A percentile compares a stretch with the other conserved stretches of the same genome.
phyloP scores from a whole-genome alignment of 2,329 filamentous ascomycete species.

The Xylaria sp. region DNA sequence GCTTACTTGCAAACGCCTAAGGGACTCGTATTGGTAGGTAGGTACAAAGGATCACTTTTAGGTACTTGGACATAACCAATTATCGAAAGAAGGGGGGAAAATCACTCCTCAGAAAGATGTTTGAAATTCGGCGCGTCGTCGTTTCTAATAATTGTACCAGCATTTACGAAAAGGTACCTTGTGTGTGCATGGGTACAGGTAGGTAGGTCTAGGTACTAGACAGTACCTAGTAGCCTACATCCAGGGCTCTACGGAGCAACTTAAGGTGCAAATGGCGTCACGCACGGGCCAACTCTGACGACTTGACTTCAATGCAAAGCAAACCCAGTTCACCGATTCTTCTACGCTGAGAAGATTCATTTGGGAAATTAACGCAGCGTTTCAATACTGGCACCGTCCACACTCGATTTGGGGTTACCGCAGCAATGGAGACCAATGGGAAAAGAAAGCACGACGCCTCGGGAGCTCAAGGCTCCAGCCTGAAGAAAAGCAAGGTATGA shows the following conservation, averaged over 20 bases:
- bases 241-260: no score
- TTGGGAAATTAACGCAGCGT: not conserved
- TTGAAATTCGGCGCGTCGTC: no score
- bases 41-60: not conserved
- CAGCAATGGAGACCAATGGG: slow-evolving; percentile 49
- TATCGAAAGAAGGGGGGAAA: not conserved
- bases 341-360: not conserved
- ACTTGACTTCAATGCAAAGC: not conserved
- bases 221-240: no score
- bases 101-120: not conserved
- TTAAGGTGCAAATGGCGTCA: not conserved
- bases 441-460: slow-evolving; percentile 53
- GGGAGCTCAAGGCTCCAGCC: slow-evolving; percentile 40
- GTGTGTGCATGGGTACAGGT: no score
- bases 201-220: not conserved
- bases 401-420: not conserved
- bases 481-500: slow-evolving; percentile 54
- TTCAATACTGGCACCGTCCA: not conserved
- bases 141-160: no score
- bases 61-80: not conserved
- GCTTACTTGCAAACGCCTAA: not conserved
- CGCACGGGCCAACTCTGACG: slow-evolving; percentile 1
- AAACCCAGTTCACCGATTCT: not conserved
- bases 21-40: not conserved
- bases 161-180: no score